These are phyloP conservation scores for Cladophialophora psammophila DNA, from an alignment of 2,329 filamentous ascomycete genomes.

Conservation along the genomic window DNA sequence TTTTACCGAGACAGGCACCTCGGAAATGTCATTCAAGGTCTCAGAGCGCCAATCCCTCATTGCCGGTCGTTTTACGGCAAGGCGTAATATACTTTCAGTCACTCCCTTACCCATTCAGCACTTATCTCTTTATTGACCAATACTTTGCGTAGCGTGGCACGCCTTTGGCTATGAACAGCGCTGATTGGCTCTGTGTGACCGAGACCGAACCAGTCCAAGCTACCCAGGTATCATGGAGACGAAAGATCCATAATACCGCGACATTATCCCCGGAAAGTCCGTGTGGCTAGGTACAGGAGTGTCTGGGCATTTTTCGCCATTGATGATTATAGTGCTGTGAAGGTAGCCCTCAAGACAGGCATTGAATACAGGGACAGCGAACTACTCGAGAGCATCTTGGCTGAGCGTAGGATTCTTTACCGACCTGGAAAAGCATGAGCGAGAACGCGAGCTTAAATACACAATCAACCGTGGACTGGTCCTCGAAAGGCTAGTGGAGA, in stretches of 20 bases:
- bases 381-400: background rate
- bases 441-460: slow-evolving; percentile 13
- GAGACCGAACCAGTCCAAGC: background rate
- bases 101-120: background rate
- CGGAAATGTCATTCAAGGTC: too few relatives aligned
- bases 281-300: background rate
- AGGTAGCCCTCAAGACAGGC: background rate
- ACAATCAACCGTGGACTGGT: slow-evolving; percentile 9
- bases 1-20: too few relatives aligned
- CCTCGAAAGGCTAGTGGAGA: slow-evolving; percentile 6
- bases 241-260: background rate
- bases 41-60: too few relatives aligned
- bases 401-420: background rate
- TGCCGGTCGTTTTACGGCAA: too few relatives aligned
- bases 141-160: background rate
- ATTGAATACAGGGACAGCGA: slow-evolving; percentile 7
- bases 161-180: background rate
- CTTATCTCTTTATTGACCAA: background rate
- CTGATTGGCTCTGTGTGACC: background rate
- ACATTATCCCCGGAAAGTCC: background rate
- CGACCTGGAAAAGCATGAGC: slow-evolving; percentile 9
- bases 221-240: background rate
- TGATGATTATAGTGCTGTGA: slow-evolving; percentile 2
- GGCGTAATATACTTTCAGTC: too few relatives aligned
- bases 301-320: background rate